A percentile compares a stretch with the other conserved stretches of the same genome.
These are phyloP conservation scores for Mitragyna speciosa DNA, from an alignment of 257 asterid species.

Conservation along the genomic window DNA sequence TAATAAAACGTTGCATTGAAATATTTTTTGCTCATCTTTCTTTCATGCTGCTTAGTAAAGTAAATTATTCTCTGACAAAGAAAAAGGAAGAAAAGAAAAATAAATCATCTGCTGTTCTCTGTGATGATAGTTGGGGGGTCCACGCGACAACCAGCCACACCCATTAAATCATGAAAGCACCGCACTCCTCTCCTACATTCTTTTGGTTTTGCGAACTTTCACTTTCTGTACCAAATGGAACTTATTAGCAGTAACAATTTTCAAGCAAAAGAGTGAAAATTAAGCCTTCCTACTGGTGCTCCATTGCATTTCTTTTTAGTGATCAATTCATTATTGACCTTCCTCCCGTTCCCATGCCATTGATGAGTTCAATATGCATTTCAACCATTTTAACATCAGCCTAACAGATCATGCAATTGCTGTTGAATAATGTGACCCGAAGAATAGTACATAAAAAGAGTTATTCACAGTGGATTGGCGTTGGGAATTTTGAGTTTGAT, in stretches of 20 bases:
- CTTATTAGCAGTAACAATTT: neutral
- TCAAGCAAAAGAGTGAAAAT: neutral
- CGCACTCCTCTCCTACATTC: conserved; percentile 14
- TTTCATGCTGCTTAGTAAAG: neutral
- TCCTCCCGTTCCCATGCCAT: neutral
- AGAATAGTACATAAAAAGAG: neutral
- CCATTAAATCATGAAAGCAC: conserved; percentile 21
- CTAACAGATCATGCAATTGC: neutral
- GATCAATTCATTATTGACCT: neutral
- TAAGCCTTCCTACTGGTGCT: neutral
- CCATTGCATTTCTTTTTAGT: neutral
- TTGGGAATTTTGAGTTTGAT: neutral
- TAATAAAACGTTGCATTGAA: neutral
- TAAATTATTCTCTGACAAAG: neutral
- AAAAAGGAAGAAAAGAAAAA: neutral
- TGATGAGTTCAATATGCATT: neutral
- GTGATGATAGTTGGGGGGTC: conserved; percentile 24
- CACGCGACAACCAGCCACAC: conserved; percentile 13
- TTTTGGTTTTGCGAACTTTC: neutral
- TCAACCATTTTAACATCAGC: neutral
- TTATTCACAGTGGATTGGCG: neutral
- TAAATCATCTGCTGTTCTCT: conserved; percentile 1
- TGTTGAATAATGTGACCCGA: neutral
- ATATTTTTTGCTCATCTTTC: neutral
- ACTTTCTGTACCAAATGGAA: neutral